Percentiles rank a stretch among this genome's conserved stretches.
These are phyloP conservation scores for Cryphonectria radicalis DNA, from an alignment of 2,329 filamentous ascomycete genomes.

Conservation along the genomic window DNA sequence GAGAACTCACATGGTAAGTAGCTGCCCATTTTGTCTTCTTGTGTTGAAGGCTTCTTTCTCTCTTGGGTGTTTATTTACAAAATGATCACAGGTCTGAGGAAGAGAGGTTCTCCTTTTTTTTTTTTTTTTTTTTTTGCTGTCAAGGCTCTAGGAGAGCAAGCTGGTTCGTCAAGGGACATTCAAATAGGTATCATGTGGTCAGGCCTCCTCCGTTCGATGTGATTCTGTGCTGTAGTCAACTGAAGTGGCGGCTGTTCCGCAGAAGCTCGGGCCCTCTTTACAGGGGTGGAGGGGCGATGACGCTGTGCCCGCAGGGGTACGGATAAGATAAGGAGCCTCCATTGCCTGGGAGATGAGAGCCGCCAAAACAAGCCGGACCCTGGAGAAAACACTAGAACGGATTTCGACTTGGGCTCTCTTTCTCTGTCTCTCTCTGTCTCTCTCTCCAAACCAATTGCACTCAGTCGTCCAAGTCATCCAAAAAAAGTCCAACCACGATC, in stretches of 20 bases:
- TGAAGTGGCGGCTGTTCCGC: slow-evolving; percentile 17
- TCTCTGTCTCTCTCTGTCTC: background rate
- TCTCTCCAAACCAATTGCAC: background rate
- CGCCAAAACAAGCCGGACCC: background rate
- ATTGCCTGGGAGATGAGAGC: slow-evolving; percentile 13
- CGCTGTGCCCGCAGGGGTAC: slow-evolving; percentile 6
- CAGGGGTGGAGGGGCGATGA: slow-evolving; percentile 9
- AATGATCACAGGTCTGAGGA: background rate
- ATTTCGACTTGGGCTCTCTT: background rate
- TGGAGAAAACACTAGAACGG: slow-evolving; percentile 7
- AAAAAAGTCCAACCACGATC: background rate
- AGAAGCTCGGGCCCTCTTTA: slow-evolving; percentile 9
- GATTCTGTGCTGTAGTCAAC: slow-evolving; percentile 10
- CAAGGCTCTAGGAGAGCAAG: background rate
- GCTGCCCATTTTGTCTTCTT: slow-evolving; percentile 46
- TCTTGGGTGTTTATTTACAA: background rate
- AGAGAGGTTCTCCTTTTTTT: background rate
- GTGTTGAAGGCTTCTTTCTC: background rate
- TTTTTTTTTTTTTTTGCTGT: background rate
- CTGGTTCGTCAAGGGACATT: background rate
- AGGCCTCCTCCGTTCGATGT: slow-evolving; percentile 17
- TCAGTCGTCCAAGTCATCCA: background rate
- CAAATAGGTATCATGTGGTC: slow-evolving; percentile 4
- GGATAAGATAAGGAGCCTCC: background rate
- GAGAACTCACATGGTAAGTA: slow-evolving; percentile 51